A percentile compares a stretch with the other conserved stretches of the same genome.
These are phyloP conservation scores for Tuber brumale DNA, from an alignment of 495 filamentous ascomycete species.

Conservation along the genomic window DNA sequence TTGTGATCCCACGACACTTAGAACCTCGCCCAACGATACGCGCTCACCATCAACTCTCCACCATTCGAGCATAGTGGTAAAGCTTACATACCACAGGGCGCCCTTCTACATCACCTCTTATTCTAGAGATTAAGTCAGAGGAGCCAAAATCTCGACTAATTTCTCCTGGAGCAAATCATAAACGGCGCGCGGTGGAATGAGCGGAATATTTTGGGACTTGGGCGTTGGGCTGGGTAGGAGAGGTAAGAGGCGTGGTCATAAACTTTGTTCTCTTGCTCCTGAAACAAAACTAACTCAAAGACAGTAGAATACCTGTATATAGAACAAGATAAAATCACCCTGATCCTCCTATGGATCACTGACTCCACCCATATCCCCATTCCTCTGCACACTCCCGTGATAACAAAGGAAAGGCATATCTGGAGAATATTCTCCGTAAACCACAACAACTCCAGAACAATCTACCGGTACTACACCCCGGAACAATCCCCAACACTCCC, in stretches of 20 bases:
- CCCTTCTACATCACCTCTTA: background rate
- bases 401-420: background rate
- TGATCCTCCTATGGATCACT: background rate
- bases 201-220: background rate
- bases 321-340: background rate
- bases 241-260: background rate
- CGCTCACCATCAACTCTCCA: background rate
- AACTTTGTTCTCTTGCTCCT: background rate
- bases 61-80: background rate
- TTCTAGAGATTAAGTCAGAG: background rate
- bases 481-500: background rate
- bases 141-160: background rate
- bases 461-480: background rate
- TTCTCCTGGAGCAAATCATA: background rate
- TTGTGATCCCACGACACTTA: background rate
- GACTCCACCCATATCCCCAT: background rate
- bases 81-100: background rate
- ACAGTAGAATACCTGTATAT: background rate
- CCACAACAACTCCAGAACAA: background rate
- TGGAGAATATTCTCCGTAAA: background rate
- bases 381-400: background rate
- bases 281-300: background rate
- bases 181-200: background rate
- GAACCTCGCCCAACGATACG: background rate
- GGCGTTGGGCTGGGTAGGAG: background rate